These are phyloP conservation scores for Penicillium ochrochloron DNA, from an alignment of 495 filamentous ascomycete species.

Conservation along the genomic window DNA sequence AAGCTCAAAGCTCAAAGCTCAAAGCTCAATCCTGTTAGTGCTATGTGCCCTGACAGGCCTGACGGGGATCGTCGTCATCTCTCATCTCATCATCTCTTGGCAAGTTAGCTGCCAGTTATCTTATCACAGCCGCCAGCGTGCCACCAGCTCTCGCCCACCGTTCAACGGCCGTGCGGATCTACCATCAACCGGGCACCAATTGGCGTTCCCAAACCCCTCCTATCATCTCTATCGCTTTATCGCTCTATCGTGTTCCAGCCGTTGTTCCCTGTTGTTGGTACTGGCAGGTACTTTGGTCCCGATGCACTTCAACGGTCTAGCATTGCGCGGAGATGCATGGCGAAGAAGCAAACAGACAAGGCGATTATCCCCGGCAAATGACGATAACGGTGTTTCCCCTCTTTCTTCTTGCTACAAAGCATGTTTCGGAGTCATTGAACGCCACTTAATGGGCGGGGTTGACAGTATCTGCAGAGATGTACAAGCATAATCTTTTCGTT, in stretches of 20 bases:
- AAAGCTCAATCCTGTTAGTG: neutral
- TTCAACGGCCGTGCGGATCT: constrained; percentile 12
- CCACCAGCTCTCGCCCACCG: neutral
- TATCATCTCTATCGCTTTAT: neutral
- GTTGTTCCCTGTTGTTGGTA: too few relatives aligned
- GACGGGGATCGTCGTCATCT: neutral
- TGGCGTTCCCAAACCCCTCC: neutral
- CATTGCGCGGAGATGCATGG: constrained; percentile 21
- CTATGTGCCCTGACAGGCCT: neutral
- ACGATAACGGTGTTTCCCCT: constrained; percentile 4
- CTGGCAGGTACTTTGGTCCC: neutral
- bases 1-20: neutral
- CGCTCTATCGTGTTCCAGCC: constrained; percentile 5
- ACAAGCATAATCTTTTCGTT: neutral
- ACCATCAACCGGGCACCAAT: constrained; percentile 23
- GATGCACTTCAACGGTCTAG: constrained; percentile 19
- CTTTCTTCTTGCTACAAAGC: neutral
- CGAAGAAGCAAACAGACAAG: constrained; percentile 20
- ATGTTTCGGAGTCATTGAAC: constrained; percentile 6
- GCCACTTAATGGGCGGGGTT: constrained; percentile 12
- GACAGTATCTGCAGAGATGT: neutral
- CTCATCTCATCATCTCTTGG: neutral
- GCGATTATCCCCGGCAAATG: neutral
- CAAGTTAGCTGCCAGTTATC: constrained; percentile 5
- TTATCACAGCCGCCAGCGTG: constrained; percentile 8